Evolutionary conservation across 352 stramenopile genomes (phyloP), one percentile per base, ranked within the genome.

Genomic region (Pythium volutum): DNA sequence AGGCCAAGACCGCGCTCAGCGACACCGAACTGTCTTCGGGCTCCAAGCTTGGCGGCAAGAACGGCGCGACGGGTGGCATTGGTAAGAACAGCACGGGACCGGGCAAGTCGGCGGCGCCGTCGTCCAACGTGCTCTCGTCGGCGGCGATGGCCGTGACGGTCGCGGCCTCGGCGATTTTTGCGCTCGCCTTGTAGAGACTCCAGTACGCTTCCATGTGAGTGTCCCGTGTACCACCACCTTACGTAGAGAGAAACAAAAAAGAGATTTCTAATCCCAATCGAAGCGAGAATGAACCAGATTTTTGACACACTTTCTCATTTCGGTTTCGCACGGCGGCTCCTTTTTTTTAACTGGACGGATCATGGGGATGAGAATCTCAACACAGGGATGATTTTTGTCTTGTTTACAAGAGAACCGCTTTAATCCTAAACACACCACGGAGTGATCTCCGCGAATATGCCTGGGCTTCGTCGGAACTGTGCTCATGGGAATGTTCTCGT

Each of bases 1-100:
- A 91, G 71, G 79, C 82, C 43, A 53, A 53, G 53, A 71, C 64
- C 26, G 26, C 38, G 7, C 36, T 64, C 27, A 34, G 9, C 27
- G 53, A 67, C 9, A 23, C 22, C 4, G 64, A 71, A 9, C 46
- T 71, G 18, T 58, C 57, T 14, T 71, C 64, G 14, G 64, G 57
- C 45, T 66, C 56, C 29, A 59, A 53, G 50, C 52, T 70, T 14
- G 64, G 56, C 11, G 57, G 51, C n/a, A 54, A 47, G 56, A 58
- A 53, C 23, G 56, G 51, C 23, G 57, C 56, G 15, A 60, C 62
- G 1, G 52, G 42, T 27, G 22, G 42, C 20, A 48, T 48, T 48
- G 42, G 42, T n/a, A 48, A 48, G 42, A 48, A 48, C 42, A 48
- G 42, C 20, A 48, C 42, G 42, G 16, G 25, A 10, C 51, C 47